Conservation (phyloP, 106 monocot genomes). For the Triglochin maritima region DNA sequence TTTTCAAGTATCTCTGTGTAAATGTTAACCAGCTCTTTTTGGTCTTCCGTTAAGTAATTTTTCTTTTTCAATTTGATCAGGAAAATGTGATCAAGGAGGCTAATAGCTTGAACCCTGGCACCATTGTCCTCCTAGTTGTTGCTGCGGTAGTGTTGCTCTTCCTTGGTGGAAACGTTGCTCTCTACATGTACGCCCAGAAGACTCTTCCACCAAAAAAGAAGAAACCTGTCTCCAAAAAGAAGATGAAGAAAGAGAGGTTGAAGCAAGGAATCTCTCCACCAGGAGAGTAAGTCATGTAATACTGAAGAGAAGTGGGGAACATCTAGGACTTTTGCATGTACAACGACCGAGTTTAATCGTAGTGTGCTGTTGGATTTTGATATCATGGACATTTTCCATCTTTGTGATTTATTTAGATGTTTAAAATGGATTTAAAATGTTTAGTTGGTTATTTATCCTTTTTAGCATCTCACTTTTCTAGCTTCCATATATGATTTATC, state of each 20-base stretch:
- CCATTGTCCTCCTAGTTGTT: conserved; percentile 15
- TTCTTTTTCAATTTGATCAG: background rate
- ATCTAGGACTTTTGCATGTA: background rate
- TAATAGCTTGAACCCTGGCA: conserved; percentile 16
- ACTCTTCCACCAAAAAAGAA: conserved; percentile 23
- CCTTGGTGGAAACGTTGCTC: conserved; percentile 18
- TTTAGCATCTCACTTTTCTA: too few species aligned
- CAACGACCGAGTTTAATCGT: too few species aligned
- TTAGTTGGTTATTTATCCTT: too few species aligned
- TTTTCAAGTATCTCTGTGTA: background rate
- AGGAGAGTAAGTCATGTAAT: conserved; percentile 7
- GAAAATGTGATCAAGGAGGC: conserved; percentile 12
- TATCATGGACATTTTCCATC: background rate
- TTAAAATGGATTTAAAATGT: too few species aligned
- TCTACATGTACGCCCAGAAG: conserved; percentile 24
- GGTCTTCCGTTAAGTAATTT: background rate
- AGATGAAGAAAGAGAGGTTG: conserved; percentile 27
- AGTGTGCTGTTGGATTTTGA: background rate
- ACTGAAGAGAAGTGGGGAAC: background rate
- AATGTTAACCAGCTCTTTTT: background rate
- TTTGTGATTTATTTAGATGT: too few species aligned
- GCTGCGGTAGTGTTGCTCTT: conserved; percentile 16
- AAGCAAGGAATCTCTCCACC: conserved; percentile 24
- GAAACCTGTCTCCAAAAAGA: conserved; percentile 27
- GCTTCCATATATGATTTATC: too few species aligned